phyloP scores from a whole-genome alignment of 805 yeast genomes.

The Metschnikowia similis region DNA sequence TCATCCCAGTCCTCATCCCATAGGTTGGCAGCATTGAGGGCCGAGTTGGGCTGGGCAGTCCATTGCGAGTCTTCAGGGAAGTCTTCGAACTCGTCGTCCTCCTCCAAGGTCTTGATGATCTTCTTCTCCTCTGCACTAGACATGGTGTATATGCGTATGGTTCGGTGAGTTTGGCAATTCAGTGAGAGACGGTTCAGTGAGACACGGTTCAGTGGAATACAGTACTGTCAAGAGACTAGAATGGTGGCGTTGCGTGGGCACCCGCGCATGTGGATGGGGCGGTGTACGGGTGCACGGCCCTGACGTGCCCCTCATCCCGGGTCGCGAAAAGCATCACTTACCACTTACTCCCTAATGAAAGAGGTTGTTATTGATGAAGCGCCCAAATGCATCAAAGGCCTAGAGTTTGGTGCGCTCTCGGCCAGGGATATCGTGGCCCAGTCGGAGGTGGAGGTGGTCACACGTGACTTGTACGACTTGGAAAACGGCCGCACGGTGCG shows the following conservation, averaged over 20 bases:
- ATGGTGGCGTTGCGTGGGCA: neutral
- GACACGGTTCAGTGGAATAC: neutral
- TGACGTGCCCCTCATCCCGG: neutral
- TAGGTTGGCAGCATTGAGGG: conserved; percentile 52
- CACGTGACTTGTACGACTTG: conserved; percentile 87
- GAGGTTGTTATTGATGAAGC: conserved; percentile 67
- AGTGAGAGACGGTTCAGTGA: neutral
- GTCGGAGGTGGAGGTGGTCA: conserved; percentile 88
- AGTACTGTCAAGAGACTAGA: neutral
- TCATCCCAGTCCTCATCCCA: conserved; percentile 99
- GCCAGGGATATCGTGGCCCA: conserved; percentile 89
- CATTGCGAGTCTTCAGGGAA: conserved; percentile 84
- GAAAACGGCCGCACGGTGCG: conserved; percentile 86
- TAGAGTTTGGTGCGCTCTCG: conserved; percentile 90
- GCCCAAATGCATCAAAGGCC: conserved; percentile 85
- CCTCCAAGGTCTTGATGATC: conserved; percentile 73
- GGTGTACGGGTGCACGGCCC: neutral
- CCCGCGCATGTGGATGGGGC: too few relatives aligned
- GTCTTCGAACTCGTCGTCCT: conserved; percentile 96
- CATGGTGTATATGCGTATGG: neutral
- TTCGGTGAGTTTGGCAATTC: neutral
- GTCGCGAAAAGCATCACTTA: neutral
- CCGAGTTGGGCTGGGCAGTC: conserved; percentile 55
- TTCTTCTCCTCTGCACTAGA: conserved; percentile 26
- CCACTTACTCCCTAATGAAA: conserved; percentile 26